Base-by-base conservation (phyloP, 1,284 basidiomycete genomes). In the Schizophyllum commune region DNA sequence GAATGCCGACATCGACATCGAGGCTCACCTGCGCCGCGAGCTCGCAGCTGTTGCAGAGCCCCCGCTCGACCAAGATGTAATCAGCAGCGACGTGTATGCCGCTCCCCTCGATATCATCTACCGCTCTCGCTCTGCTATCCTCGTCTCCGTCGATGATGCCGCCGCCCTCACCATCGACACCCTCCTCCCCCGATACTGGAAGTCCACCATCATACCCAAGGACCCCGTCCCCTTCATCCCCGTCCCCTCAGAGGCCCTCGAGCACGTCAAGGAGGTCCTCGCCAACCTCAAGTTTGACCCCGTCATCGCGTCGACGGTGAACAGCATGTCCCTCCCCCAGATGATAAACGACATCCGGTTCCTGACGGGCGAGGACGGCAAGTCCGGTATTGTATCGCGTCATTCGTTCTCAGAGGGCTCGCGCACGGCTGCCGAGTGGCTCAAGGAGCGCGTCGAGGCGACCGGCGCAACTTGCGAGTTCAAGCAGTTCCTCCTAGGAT, bases 371-470 rank as follows among this genome's bases (percentile, higher is more conserved):
- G 93, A 95, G 73, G 86, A 87, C 65, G 77, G 73, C 20, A 68
- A 75, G 47, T 88, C 86, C 3, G 78, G 77, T 13, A 90, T 94
- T 63, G 68, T 84, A 33, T 87, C 85, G 0, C 80, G 93, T 15
- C 91, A 94, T 69, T 91, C 89, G 6, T 95, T 94, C 73, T 79
- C 87, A 0, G 65, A 75, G 1, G 92, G 90, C 4, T 84, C 89
- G 4, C 72, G 78, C 6, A 74, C 79, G 17, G 92, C 93, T 19
- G 91, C 91, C 0, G 70, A 78, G 13, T 96, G 91, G 91, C 79
- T 95, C 64, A 87, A 86, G 73, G 74, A 75, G 47, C 77, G 78
- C 61, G 84, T 94, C 55, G 89, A 93, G 73, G 74, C 75, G 4
- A 83, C 86, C 0, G 93, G 93, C 2, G 91, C 90, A 0, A 73